Evolutionary conservation across 805 yeast species (phyloP).

Genomic region (Candida sithepensis): DNA sequence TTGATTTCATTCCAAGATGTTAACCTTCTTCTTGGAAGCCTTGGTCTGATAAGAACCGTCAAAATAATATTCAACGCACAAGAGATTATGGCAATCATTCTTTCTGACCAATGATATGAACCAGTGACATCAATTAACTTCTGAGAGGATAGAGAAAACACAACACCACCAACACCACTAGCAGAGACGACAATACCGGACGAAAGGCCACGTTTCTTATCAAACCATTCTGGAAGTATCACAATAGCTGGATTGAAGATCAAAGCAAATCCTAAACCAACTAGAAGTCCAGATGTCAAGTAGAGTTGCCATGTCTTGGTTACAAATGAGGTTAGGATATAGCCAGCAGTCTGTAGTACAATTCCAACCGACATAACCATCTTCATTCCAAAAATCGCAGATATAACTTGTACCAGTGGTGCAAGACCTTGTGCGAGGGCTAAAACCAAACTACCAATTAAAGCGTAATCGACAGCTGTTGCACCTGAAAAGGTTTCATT

Average conservation of each 20-base stretch:
- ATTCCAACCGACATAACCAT: slow-evolving; percentile 34
- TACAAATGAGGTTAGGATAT: slow-evolving; percentile 48
- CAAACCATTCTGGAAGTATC: slow-evolving; percentile 56
- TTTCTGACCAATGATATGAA: slow-evolving; percentile 40
- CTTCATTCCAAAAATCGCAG: slow-evolving; percentile 21
- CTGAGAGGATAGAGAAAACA: slow-evolving; percentile 34
- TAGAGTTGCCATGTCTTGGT: slow-evolving; percentile 46
- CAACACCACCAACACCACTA: slow-evolving; percentile 44
- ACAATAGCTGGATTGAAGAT: slow-evolving; percentile 47
- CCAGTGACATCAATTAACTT: slow-evolving; percentile 37
- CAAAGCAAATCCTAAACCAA: slow-evolving; percentile 49
- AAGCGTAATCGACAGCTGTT: slow-evolving; percentile 49
- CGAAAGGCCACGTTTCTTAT: slow-evolving; percentile 42
- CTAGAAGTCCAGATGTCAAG: slow-evolving; percentile 50
- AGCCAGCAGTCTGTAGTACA: slow-evolving; percentile 43
- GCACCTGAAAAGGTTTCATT: slow-evolving; percentile 49
- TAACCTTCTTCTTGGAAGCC: slow-evolving; percentile 26
- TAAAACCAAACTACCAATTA: slow-evolving; percentile 54
- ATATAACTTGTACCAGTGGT: slow-evolving; percentile 20
- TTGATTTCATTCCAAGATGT: slow-evolving; percentile 16
- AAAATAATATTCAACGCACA: slow-evolving; percentile 37
- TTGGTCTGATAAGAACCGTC: slow-evolving; percentile 41
- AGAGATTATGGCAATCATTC: slow-evolving; percentile 40
- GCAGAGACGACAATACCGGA: slow-evolving; percentile 39
- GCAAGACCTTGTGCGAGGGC: slow-evolving; percentile 23